A percentile compares a stretch with the other conserved stretches of the same genome.
Conservation (phyloP, 2,329 filamentous ascomycete genomes). For the Trichoderma sp. region DNA sequence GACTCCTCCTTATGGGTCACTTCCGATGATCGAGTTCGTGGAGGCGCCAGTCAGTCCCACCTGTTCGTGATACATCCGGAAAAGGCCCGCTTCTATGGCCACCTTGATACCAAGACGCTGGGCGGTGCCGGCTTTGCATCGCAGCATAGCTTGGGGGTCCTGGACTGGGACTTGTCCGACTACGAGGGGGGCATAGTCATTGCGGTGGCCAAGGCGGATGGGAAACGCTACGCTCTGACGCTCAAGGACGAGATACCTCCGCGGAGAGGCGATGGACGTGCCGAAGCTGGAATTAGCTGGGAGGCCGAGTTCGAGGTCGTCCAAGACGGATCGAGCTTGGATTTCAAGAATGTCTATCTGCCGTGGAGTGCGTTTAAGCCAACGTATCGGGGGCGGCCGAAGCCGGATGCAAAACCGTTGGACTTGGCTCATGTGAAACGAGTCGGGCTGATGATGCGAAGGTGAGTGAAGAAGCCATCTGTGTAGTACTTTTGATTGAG, state of each 20-base stretch:
- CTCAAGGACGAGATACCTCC: slow-evolving; percentile 70
- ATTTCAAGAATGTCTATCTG: slow-evolving; percentile 51
- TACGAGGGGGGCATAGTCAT: slow-evolving; percentile 65
- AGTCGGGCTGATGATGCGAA: slow-evolving; percentile 78
- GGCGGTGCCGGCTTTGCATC: slow-evolving; percentile 83
- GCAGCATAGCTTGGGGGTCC: slow-evolving; percentile 65
- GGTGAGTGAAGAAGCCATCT: slow-evolving; percentile 50
- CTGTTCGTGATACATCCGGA: slow-evolving; percentile 41
- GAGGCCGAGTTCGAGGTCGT: slow-evolving; percentile 65
- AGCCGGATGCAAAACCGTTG: slow-evolving; percentile 60
- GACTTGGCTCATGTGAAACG: slow-evolving; percentile 63
- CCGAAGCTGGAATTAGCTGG: slow-evolving; percentile 71
- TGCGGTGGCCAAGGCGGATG: slow-evolving; percentile 54
- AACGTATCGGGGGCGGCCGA: slow-evolving; percentile 71
- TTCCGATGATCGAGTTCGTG: slow-evolving; percentile 76
- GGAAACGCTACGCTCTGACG: slow-evolving; percentile 71
- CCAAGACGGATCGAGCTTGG: slow-evolving; percentile 11
- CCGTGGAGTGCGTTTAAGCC: slow-evolving; percentile 67
- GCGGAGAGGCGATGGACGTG: slow-evolving; percentile 62
- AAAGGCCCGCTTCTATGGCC: slow-evolving; percentile 64
- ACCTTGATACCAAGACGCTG: slow-evolving; percentile 71
- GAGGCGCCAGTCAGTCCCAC: slow-evolving; percentile 64
- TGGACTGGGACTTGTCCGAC: slow-evolving; percentile 62
- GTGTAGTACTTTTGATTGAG: not conserved
- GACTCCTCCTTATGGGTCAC: slow-evolving; percentile 62